A percentile compares a stretch with the other conserved stretches of the same genome.
Conservation (phyloP, 257 asterid genomes). For the Apocynum venetum region DNA sequence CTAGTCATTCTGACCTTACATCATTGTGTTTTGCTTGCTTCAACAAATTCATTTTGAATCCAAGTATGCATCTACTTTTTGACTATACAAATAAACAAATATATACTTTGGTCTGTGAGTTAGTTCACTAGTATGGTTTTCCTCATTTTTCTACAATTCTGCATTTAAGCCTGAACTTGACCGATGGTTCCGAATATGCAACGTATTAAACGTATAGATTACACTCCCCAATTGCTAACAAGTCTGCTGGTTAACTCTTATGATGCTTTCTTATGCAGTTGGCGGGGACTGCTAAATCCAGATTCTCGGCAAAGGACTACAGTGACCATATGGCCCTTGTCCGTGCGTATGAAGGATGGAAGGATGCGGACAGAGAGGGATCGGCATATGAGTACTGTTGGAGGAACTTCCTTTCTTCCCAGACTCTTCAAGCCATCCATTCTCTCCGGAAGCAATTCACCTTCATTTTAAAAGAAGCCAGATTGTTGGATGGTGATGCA, state of each 20-base stretch:
- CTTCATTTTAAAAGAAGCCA: conserved; percentile 83
- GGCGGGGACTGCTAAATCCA: conserved; percentile 92
- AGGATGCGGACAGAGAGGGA: conserved; percentile 98
- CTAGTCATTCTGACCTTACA: too few relatives aligned
- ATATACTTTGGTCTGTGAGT: not conserved
- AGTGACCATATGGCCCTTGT: conserved; percentile 99
- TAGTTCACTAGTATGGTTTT: not conserved
- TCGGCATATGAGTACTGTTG: conserved; percentile 94
- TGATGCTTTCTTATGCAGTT: conserved; percentile 39
- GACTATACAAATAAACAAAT: not conserved
- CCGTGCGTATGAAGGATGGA: conserved; percentile 99
- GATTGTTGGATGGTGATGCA: conserved; percentile 62
- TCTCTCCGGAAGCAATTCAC: conserved; percentile 91
- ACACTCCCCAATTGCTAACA: not conserved
- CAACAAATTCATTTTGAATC: not conserved
- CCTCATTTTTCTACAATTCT: not conserved
- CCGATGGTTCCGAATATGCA: not conserved
- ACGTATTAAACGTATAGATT: not conserved
- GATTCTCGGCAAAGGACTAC: conserved; percentile 97
- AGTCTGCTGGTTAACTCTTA: conserved; percentile 18
- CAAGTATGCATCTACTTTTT: not conserved
- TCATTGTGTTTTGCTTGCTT: too few relatives aligned
- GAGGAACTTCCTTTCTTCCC: conserved; percentile 92
- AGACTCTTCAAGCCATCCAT: conserved; percentile 97
- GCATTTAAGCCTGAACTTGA: not conserved